These are phyloP conservation scores for Daldinia eschscholtzii DNA, from an alignment of 2,329 filamentous ascomycete species.

Conservation along the genomic window DNA sequence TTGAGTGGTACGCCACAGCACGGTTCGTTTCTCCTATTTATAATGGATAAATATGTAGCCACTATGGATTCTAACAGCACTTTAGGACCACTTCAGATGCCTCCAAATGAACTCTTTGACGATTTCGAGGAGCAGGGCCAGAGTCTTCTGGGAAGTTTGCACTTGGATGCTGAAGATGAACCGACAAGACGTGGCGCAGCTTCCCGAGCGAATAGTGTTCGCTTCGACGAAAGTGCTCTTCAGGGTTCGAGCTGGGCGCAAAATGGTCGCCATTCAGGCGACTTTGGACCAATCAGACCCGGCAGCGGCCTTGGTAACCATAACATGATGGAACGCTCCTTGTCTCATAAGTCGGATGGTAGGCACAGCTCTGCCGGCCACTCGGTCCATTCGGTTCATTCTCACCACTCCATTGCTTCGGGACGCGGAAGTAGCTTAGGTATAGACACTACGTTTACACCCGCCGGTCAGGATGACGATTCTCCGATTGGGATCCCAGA, in stretches of 20 bases:
- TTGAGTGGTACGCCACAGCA: conserved; percentile 87
- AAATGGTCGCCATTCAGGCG: conserved; percentile 83
- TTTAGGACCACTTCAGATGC: conserved; percentile 81
- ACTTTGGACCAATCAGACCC: conserved; percentile 82
- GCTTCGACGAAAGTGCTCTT: conserved; percentile 95
- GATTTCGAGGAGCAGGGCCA: conserved; percentile 89
- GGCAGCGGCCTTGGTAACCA: conserved; percentile 83
- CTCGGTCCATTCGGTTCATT: conserved; percentile 74
- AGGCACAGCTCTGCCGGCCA: conserved; percentile 93
- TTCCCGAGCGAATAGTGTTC: conserved; percentile 95
- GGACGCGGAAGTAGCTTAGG: conserved; percentile 90
- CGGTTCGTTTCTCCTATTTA: conserved; percentile 68
- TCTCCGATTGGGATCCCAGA: conserved; percentile 79
- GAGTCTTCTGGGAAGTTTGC: conserved; percentile 82
- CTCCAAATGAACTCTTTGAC: conserved; percentile 87
- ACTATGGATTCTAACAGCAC: conserved; percentile 41
- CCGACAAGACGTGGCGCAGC: conserved; percentile 86
- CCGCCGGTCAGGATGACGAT: conserved; percentile 72
- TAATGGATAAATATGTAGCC: neutral
- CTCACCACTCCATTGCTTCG: conserved; percentile 77
- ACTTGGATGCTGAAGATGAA: conserved; percentile 88
- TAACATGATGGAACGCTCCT: conserved; percentile 87
- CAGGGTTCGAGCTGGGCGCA: conserved; percentile 89
- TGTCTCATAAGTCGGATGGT: conserved; percentile 96
- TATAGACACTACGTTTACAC: conserved; percentile 78